Percentiles rank a stretch among this genome's conserved stretches.
Conservation (phyloP, 2,329 filamentous ascomycete genomes). For the Alternaria sp. region DNA sequence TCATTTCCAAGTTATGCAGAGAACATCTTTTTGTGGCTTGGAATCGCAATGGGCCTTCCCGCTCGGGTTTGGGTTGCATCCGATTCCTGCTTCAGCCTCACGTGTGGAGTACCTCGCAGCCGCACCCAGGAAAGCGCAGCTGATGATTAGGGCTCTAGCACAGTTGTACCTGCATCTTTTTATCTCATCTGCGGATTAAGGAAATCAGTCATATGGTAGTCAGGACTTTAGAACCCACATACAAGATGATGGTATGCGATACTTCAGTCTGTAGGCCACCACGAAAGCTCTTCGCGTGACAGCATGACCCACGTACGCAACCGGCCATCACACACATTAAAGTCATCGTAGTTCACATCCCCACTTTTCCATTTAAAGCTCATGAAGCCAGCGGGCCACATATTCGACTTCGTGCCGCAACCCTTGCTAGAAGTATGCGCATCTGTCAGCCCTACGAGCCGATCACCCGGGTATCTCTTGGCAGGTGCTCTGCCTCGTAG, state of each 20-base stretch:
- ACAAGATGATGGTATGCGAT: neutral
- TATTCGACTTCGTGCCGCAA: neutral
- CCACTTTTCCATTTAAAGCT: neutral
- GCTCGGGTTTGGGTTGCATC: neutral
- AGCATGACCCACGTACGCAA: neutral
- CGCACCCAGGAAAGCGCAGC: neutral
- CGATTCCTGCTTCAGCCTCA: slow-evolving; percentile 1
- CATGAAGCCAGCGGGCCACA: neutral
- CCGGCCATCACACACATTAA: neutral
- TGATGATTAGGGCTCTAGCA: neutral
- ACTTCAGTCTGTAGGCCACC: neutral
- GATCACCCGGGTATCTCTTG: neutral
- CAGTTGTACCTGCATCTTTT: neutral
- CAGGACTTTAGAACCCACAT: neutral
- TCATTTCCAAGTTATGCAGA: slow-evolving; percentile 5
- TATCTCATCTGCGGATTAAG: neutral
- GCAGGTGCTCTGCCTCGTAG: neutral
- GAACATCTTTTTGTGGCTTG: slow-evolving; percentile 2
- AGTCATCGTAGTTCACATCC: neutral
- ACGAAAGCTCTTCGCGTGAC: neutral
- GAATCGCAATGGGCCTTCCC: neutral
- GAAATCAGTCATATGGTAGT: neutral
- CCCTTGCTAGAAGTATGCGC: neutral
- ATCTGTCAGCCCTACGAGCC: slow-evolving; percentile 8
- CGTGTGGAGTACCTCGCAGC: neutral